phyloP scores from a whole-genome alignment of 176 grass and related monocot genomes.

The Rhipidocladum racemiflorum region DNA sequence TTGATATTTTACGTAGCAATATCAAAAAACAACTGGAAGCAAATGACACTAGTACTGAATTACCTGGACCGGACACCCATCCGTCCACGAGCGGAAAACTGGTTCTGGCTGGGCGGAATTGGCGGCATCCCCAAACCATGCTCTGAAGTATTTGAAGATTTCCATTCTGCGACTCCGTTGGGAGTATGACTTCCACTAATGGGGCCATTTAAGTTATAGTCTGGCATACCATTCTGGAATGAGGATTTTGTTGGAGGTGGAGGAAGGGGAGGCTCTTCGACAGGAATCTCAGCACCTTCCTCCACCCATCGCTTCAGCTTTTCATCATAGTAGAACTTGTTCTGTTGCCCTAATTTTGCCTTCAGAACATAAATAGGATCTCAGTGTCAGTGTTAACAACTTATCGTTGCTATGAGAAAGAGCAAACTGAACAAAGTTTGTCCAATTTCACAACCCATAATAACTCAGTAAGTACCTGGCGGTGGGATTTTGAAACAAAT shows the following conservation, averaged over 20 bases:
- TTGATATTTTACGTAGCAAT: slow-evolving; percentile 14
- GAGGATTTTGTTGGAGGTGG: slow-evolving; percentile 73
- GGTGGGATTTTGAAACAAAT: slow-evolving; percentile 68
- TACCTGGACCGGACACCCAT: slow-evolving; percentile 91
- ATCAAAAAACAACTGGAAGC: neutral
- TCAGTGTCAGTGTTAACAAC: neutral
- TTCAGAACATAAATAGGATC: slow-evolving; percentile 32
- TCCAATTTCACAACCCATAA: slow-evolving; percentile 5
- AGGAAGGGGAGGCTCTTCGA: slow-evolving; percentile 61
- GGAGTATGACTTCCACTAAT: slow-evolving; percentile 36
- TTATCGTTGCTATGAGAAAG: neutral
- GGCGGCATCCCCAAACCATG: slow-evolving; percentile 68
- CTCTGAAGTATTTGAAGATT: slow-evolving; percentile 41
- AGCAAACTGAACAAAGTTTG: neutral
- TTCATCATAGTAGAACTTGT: slow-evolving; percentile 97
- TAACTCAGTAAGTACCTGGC: slow-evolving; percentile 56
- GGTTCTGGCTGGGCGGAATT: slow-evolving; percentile 82
- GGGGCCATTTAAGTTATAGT: slow-evolving; percentile 62
- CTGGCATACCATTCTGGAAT: slow-evolving; percentile 63
- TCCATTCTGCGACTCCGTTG: slow-evolving; percentile 41
- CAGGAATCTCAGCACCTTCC: slow-evolving; percentile 75
- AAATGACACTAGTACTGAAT: neutral
- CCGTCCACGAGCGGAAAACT: slow-evolving; percentile 83
- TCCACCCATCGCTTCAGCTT: slow-evolving; percentile 96
- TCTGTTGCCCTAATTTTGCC: slow-evolving; percentile 89